Percentiles rank a stretch among this genome's conserved stretches.
phyloP scores from a whole-genome alignment of 2,329 filamentous ascomycete genomes.

The Phialemoniopsis sp. region DNA sequence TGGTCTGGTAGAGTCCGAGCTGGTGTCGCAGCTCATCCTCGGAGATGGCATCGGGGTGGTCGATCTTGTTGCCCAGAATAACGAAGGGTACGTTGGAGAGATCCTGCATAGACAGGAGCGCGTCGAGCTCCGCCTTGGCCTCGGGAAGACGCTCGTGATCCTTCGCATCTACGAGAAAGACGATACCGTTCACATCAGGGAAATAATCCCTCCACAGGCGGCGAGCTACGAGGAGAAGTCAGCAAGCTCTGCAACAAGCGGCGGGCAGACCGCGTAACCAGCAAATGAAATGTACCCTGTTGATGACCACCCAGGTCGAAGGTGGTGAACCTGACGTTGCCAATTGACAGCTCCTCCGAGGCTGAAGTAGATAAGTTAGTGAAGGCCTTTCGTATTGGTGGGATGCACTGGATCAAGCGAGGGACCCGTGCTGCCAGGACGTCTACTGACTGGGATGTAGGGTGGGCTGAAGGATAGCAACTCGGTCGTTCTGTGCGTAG shows the following conservation, averaged over 20 bases:
- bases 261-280: not conserved
- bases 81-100: conserved; percentile 93
- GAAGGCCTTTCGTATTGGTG: too few species aligned
- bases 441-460: conserved; percentile 76
- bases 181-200: conserved; percentile 92
- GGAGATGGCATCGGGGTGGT: conserved; percentile 90
- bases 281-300: conserved; percentile 58
- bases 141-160: conserved; percentile 92
- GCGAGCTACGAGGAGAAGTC: conserved; percentile 52
- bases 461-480: conserved; percentile 85
- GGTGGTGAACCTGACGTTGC: conserved; percentile 90
- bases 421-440: too few species aligned
- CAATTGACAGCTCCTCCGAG: conserved; percentile 88
- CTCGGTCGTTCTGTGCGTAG: conserved; percentile 72
- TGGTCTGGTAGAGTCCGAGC: conserved; percentile 92
- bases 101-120: conserved; percentile 94
- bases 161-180: conserved; percentile 97
- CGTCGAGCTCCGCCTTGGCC: conserved; percentile 95
- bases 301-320: conserved; percentile 93
- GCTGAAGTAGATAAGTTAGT: conserved; percentile 41
- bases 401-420: too few species aligned
- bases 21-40: conserved; percentile 94
- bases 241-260: not conserved
- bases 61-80: conserved; percentile 98
- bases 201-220: conserved; percentile 97